Evolutionary conservation across 805 yeast species (phyloP).

Genomic region (Yamadazyma akitaensis): DNA sequence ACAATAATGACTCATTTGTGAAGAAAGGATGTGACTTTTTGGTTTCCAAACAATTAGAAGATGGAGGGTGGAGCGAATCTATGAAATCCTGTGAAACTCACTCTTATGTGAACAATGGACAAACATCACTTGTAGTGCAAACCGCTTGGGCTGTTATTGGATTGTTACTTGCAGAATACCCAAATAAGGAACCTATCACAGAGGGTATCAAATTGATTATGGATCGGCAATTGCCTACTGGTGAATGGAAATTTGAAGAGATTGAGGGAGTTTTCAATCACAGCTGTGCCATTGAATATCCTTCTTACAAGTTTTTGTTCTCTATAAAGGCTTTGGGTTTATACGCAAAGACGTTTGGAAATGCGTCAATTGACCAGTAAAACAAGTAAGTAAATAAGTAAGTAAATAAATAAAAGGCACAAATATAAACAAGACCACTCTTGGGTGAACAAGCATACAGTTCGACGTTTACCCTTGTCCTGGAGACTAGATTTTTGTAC

Average conservation of each 20-base stretch:
- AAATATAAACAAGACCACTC: background rate
- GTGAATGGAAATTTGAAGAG: constrained; percentile 83
- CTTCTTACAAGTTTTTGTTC: constrained; percentile 84
- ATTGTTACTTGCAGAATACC: constrained; percentile 75
- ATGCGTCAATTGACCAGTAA: constrained; percentile 4
- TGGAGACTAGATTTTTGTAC: too few species aligned
- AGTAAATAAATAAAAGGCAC: too few species aligned
- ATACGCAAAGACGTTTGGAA: constrained; percentile 37
- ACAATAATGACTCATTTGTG: constrained; percentile 60
- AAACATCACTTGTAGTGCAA: constrained; percentile 69
- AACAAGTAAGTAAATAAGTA: background rate
- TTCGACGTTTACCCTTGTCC: too few species aligned
- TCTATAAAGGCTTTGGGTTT: constrained; percentile 92
- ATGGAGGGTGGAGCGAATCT: constrained; percentile 98
- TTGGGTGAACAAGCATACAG: background rate
- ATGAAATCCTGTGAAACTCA: constrained; percentile 86
- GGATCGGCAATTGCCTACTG: constrained; percentile 63
- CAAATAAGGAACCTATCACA: constrained; percentile 58
- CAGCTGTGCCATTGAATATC: constrained; percentile 87
- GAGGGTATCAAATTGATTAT: constrained; percentile 63
- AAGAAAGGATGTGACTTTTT: constrained; percentile 82
- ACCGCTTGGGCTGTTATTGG: constrained; percentile 93
- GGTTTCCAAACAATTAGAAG: constrained; percentile 66
- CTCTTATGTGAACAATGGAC: constrained; percentile 62
- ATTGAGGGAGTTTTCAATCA: constrained; percentile 97